phyloP scores from a whole-genome alignment of 2,329 filamentous ascomycete species.

The Drechslera avenae region DNA sequence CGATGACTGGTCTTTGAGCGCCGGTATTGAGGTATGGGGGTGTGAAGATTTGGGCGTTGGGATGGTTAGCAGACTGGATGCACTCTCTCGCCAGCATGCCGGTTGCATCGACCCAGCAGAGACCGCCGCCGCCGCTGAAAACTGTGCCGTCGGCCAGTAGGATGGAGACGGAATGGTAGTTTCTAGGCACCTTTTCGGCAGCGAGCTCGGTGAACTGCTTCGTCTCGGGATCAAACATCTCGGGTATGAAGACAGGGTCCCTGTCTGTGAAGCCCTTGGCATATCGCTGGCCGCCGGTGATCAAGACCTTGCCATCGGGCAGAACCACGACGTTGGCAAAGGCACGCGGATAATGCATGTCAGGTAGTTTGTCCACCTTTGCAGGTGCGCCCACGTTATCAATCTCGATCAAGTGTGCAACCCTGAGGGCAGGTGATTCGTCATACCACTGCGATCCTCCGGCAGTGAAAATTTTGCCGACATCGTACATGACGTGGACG shows the following conservation, averaged over 20 bases:
- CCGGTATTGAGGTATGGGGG: slow-evolving; percentile 59
- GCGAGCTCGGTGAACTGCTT: slow-evolving; percentile 24
- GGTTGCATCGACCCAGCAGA: slow-evolving; percentile 23
- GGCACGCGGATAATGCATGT: slow-evolving; percentile 21
- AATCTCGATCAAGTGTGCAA: slow-evolving; percentile 25
- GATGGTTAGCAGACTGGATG: slow-evolving; percentile 53
- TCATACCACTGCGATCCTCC: slow-evolving; percentile 24
- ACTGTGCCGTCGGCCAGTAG: slow-evolving; percentile 28
- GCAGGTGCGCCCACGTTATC: slow-evolving; percentile 19
- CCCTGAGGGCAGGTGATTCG: slow-evolving; percentile 10
- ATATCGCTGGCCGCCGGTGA: slow-evolving; percentile 28
- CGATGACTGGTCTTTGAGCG: slow-evolving; percentile 20
- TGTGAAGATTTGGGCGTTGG: slow-evolving; percentile 59
- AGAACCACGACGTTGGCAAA: slow-evolving; percentile 29
- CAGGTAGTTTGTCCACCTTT: slow-evolving; percentile 12
- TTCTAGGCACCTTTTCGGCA: slow-evolving; percentile 20
- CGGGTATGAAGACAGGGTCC: slow-evolving; percentile 21
- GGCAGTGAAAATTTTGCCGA: slow-evolving; percentile 47
- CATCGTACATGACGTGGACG: slow-evolving; percentile 54
- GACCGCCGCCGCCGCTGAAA: slow-evolving; percentile 28
- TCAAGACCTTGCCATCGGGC: slow-evolving; percentile 30
- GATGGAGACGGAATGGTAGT: slow-evolving; percentile 32
- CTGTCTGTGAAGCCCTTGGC: slow-evolving; percentile 21
- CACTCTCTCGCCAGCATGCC: slow-evolving; percentile 46
- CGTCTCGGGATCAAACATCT: slow-evolving; percentile 28